phyloP scores from a whole-genome alignment of 768 basidiomycete species.

The Psilocybe azurescens region DNA sequence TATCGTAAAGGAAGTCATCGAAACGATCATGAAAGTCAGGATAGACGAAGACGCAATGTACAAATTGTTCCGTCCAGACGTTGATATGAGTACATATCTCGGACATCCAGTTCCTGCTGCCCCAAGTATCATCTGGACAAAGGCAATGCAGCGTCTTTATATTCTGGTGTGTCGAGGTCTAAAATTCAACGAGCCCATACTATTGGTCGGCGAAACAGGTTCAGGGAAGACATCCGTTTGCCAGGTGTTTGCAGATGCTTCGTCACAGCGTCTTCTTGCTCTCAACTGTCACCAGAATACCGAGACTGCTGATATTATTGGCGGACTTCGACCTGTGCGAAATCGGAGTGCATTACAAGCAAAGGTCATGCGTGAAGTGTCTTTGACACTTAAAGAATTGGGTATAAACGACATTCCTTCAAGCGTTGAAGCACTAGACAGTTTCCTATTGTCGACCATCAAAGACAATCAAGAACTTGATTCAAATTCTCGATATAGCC shows the following conservation, averaged over 20 bases:
- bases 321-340: conserved; percentile 87
- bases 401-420: conserved; percentile 37
- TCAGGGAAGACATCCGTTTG: conserved; percentile 98
- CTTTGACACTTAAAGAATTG: conserved; percentile 42
- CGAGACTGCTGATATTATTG: conserved; percentile 96
- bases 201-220: conserved; percentile 97
- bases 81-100: conserved; percentile 52
- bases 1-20: conserved; percentile 92
- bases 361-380: conserved; percentile 51
- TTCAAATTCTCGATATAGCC: conserved; percentile 29
- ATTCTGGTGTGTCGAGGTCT: conserved; percentile 84
- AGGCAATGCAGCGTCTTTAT: conserved; percentile 90
- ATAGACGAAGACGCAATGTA: conserved; percentile 81
- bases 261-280: conserved; percentile 62
- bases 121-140: conserved; percentile 85
- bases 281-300: conserved; percentile 99
- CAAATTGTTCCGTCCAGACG: conserved; percentile 46
- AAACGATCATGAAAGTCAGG: conserved; percentile 84
- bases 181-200: conserved; percentile 89
- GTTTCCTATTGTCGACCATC: conserved; percentile 31
- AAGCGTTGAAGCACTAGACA: conserved; percentile 31
- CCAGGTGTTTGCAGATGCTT: conserved; percentile 80
- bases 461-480: conserved; percentile 33
- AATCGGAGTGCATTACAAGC: conserved; percentile 66
- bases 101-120: conserved; percentile 57